Conservation (phyloP, 305 asterid genomes). For the Solanum hybrid region DNA sequence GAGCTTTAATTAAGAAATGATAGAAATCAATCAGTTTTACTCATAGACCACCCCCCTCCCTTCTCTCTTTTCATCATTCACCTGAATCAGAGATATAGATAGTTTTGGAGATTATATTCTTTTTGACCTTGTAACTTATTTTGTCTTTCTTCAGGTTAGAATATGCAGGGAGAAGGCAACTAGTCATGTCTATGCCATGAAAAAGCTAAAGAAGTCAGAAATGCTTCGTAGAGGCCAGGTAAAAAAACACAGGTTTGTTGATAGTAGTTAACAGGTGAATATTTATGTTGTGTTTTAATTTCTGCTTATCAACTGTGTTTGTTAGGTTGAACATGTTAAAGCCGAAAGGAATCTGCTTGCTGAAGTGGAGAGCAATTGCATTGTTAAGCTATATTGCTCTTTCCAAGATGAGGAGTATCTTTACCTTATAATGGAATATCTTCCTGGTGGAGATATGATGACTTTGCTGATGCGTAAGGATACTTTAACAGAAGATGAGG, state of each 20-base stretch:
- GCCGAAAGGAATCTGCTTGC: slow-evolving; percentile 92
- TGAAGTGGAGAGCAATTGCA: slow-evolving; percentile 93
- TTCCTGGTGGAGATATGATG: slow-evolving; percentile 99
- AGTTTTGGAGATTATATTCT: background rate
- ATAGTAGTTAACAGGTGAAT: slow-evolving; percentile 5
- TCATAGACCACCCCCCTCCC: background rate
- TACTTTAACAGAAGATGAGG: slow-evolving; percentile 79
- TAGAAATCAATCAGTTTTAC: background rate
- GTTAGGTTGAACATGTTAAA: slow-evolving; percentile 86
- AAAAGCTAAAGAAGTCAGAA: slow-evolving; percentile 90
- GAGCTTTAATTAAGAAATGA: background rate
- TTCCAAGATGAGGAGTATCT: slow-evolving; percentile 95
- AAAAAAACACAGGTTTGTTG: background rate
- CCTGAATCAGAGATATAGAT: background rate
- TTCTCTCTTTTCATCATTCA: background rate
- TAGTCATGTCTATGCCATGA: slow-evolving; percentile 86
- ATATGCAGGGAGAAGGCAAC: slow-evolving; percentile 82
- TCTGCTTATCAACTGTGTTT: slow-evolving; percentile 4
- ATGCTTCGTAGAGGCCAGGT: slow-evolving; percentile 99
- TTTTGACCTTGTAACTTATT: background rate
- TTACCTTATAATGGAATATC: slow-evolving; percentile 88
- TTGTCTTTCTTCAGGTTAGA: slow-evolving; percentile 50
- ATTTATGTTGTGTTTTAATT: slow-evolving; percentile 15
- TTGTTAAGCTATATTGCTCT: slow-evolving; percentile 87
- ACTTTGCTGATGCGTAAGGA: slow-evolving; percentile 93